These are phyloP conservation scores for Cardamine resedifolia DNA, from an alignment of 345 rosid species.

Conservation along the genomic window DNA sequence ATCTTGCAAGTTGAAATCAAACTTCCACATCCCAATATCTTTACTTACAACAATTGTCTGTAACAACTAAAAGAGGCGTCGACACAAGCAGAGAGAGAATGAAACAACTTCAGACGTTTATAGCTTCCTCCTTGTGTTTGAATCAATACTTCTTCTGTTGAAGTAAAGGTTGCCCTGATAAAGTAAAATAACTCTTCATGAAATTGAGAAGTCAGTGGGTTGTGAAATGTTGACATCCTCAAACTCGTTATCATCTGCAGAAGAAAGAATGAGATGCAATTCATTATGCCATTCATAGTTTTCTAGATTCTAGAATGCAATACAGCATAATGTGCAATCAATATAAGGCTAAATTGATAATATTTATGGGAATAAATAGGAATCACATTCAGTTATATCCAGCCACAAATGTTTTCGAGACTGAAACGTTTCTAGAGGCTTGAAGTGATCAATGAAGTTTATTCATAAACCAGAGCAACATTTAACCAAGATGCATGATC, in stretches of 20 bases:
- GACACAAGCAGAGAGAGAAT: constrained; percentile 14
- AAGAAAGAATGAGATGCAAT: constrained; percentile 10
- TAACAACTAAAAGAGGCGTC: not conserved
- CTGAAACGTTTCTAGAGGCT: constrained; percentile 2
- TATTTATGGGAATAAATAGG: not conserved
- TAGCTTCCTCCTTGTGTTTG: not conserved
- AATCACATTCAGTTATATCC: constrained; percentile 20
- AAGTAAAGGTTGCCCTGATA: not conserved
- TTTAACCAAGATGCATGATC: constrained; percentile 12
- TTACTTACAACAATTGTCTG: constrained; percentile 35
- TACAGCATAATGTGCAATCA: not conserved
- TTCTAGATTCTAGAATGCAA: not conserved
- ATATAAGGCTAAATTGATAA: not conserved
- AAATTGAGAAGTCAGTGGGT: constrained; percentile 61
- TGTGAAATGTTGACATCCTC: constrained; percentile 66
- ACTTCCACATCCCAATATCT: constrained; percentile 28
- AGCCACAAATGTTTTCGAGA: constrained; percentile 11
- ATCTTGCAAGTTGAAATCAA: constrained; percentile 19
- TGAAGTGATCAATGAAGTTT: not conserved
- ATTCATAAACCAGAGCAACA: constrained; percentile 3
- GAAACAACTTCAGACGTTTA: constrained; percentile 1
- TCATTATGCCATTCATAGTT: constrained; percentile 7
- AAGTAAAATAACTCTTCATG: constrained; percentile 44
- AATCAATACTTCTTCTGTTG: not conserved
- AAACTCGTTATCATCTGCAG: constrained; percentile 66